Conservation (phyloP, 371 early-diverging fungal species). For the Rhizopus arrhizus region DNA sequence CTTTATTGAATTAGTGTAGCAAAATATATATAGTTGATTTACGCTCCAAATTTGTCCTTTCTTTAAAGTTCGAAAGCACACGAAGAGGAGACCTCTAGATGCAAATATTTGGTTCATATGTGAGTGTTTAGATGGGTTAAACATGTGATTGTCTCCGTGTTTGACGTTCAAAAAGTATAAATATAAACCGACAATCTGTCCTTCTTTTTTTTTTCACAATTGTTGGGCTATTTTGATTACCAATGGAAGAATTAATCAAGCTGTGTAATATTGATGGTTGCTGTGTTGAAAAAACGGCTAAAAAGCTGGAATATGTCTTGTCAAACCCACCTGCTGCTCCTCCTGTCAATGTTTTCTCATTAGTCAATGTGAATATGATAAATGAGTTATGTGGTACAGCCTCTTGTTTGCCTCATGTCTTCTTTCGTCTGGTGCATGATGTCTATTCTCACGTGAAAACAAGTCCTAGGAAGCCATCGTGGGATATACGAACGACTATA, state of each 20-base stretch:
- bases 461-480: constrained; percentile 39
- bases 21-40: no score
- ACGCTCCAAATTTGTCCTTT: no score
- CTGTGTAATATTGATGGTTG: constrained; percentile 21
- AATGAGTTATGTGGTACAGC: constrained; percentile 31
- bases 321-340: not conserved
- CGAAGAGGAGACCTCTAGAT: no score
- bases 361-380: not conserved
- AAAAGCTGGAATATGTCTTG: constrained; percentile 1
- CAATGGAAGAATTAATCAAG: constrained; percentile 57
- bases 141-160: not conserved
- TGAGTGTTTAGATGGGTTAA: not conserved
- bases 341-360: not conserved
- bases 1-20: no score
- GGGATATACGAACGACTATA: constrained; percentile 45
- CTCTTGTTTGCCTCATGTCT: constrained; percentile 21
- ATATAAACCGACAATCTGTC: no score
- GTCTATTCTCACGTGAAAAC: constrained; percentile 31
- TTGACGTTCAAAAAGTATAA: not conserved
- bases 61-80: no score
- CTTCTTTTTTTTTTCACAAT: not conserved
- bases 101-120: no score
- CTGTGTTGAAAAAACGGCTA: constrained; percentile 3
- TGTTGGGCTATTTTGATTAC: not conserved
- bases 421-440: constrained; percentile 25